phyloP scores from a whole-genome alignment of 768 basidiomycete species.

The Xerocomellus amylosporus region DNA sequence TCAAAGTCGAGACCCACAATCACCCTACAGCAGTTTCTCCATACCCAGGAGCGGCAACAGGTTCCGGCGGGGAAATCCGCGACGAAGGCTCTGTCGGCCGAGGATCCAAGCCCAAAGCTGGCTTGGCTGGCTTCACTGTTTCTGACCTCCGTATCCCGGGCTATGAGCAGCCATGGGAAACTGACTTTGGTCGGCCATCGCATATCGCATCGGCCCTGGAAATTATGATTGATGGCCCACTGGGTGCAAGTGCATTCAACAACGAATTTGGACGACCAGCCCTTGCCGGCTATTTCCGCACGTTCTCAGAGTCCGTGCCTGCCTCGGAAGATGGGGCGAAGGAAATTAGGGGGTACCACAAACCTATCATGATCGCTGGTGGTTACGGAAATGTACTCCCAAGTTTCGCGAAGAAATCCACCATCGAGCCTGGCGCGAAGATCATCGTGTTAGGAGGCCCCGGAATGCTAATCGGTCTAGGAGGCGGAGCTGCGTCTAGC shows the following conservation, averaged over 20 bases:
- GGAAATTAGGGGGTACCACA: slow-evolving; percentile 94
- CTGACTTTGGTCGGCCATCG: slow-evolving; percentile 82
- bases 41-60: slow-evolving; percentile 97
- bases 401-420: slow-evolving; percentile 72
- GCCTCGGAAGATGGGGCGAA: slow-evolving; percentile 44
- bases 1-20: slow-evolving; percentile 99
- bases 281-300: slow-evolving; percentile 91
- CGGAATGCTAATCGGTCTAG: slow-evolving; percentile 93
- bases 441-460: slow-evolving; percentile 94
- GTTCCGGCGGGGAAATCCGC: slow-evolving; percentile 96
- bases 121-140: slow-evolving; percentile 87
- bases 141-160: slow-evolving; percentile 93
- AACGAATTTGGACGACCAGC: slow-evolving; percentile 97
- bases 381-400: slow-evolving; percentile 93
- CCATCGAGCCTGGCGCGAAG: slow-evolving; percentile 78
- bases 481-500: slow-evolving; percentile 94
- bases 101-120: slow-evolving; percentile 96
- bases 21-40: slow-evolving; percentile 99
- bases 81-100: slow-evolving; percentile 96
- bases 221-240: slow-evolving; percentile 95
- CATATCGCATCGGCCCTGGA: slow-evolving; percentile 93
- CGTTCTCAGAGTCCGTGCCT: slow-evolving; percentile 79
- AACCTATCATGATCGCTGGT: slow-evolving; percentile 99
- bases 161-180: slow-evolving; percentile 93
- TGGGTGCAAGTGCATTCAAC: slow-evolving; percentile 95